Percentiles rank a stretch among this genome's conserved stretches.
Evolutionary conservation across 495 filamentous ascomycete genomes (phyloP).

Genomic region (Diplogelasinospora grovesii): DNA sequence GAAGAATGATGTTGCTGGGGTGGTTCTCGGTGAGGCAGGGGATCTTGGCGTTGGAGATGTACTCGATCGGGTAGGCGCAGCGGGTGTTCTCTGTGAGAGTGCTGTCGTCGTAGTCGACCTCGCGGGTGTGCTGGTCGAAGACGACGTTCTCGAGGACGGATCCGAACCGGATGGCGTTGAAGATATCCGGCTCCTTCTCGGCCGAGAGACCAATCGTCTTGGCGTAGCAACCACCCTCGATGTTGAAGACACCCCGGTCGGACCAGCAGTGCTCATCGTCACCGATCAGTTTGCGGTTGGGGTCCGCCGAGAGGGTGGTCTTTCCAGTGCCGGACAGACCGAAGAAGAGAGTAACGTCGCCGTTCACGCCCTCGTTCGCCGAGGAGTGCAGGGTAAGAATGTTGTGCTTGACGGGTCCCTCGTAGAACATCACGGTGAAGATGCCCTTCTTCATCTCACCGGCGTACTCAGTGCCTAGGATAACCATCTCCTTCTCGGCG

Average conservation of each 20-base stretch:
- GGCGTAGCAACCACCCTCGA: slow-evolving; percentile 98
- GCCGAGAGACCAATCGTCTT: slow-evolving; percentile 97
- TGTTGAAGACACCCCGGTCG: slow-evolving; percentile 96
- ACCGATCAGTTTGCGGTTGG: slow-evolving; percentile 92
- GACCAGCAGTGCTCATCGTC: slow-evolving; percentile 99
- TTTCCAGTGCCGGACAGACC: slow-evolving; percentile 97
- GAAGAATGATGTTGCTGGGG: slow-evolving; percentile 93
- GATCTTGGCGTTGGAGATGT: slow-evolving; percentile 97
- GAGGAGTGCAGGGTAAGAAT: slow-evolving; percentile 96
- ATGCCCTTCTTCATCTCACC: slow-evolving; percentile 99
- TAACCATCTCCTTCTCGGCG: slow-evolving; percentile 80
- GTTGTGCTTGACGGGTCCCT: slow-evolving; percentile 99
- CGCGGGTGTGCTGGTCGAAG: slow-evolving; percentile 82
- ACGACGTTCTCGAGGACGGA: slow-evolving; percentile 98
- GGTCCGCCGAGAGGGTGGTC: slow-evolving; percentile 95
- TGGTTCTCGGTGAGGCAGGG: slow-evolving; percentile 82
- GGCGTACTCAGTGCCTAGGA: slow-evolving; percentile 97
- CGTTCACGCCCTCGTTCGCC: slow-evolving; percentile 86
- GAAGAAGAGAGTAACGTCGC: slow-evolving; percentile 98
- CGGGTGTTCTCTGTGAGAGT: slow-evolving; percentile 98
- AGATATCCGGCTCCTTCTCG: slow-evolving; percentile 99
- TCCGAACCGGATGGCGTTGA: slow-evolving; percentile 90
- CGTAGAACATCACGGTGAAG: slow-evolving; percentile 99
- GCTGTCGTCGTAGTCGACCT: slow-evolving; percentile 89
- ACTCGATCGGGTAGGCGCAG: slow-evolving; percentile 98